Percentiles rank a stretch among this genome's conserved stretches.
phyloP scores from a whole-genome alignment of 495 filamentous ascomycete species.

The Lichina pygmaea region DNA sequence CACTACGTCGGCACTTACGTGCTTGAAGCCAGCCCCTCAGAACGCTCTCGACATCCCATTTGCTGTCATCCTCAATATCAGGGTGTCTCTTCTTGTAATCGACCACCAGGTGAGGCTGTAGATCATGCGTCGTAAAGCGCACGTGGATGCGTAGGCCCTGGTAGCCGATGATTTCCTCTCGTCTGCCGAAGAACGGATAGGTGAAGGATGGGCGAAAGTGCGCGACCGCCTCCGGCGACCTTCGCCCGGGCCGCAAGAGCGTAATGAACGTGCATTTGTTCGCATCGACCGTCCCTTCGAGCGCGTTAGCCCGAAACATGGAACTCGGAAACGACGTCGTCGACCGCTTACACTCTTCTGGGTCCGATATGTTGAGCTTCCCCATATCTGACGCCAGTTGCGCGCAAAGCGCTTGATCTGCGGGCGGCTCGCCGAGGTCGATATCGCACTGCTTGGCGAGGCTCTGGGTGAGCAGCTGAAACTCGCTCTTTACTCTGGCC shows the following conservation, averaged over 20 bases:
- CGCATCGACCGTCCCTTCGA: constrained; percentile 41
- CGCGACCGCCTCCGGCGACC: constrained; percentile 26
- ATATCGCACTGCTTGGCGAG: no score
- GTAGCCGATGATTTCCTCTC: constrained; percentile 80
- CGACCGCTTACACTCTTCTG: constrained; percentile 22
- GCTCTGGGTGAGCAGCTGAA: no score
- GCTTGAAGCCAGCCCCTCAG: constrained; percentile 41
- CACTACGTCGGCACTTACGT: constrained; percentile 16
- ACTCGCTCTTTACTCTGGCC: no score
- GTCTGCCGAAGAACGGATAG: constrained; percentile 75
- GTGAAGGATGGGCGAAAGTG: constrained; percentile 70
- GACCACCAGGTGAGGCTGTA: constrained; percentile 48
- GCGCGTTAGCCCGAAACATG: background rate
- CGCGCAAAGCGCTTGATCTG: no score
- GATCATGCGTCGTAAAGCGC: constrained; percentile 53
- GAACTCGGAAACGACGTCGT: background rate
- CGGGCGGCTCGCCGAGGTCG: no score
- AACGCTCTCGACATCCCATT: constrained; percentile 35
- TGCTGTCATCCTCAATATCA: constrained; percentile 36
- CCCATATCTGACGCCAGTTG: background rate
- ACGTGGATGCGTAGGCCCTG: constrained; percentile 48
- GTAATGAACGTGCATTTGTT: constrained; percentile 51
- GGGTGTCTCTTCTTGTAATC: constrained; percentile 49
- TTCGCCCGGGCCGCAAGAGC: constrained; percentile 28
- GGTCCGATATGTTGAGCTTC: constrained; percentile 14